These are phyloP conservation scores for Microsporum ferrugineum DNA, from an alignment of 2,329 filamentous ascomycete species.

Conservation along the genomic window DNA sequence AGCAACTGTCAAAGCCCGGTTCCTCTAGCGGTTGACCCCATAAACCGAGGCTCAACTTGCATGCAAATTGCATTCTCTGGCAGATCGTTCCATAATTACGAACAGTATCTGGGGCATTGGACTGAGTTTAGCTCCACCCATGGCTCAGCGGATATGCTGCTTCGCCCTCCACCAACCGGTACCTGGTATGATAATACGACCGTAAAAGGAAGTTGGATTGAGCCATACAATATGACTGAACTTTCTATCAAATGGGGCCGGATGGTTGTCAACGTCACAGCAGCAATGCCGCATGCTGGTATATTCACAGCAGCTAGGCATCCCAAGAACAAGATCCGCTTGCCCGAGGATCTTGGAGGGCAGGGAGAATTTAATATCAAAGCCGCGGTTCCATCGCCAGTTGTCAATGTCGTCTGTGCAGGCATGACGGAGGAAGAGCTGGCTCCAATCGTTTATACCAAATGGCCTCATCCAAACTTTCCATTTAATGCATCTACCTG, in stretches of 20 bases:
- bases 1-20: slow-evolving; percentile 53
- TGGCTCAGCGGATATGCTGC: slow-evolving; percentile 29
- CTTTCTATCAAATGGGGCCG: slow-evolving; percentile 42
- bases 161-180: slow-evolving; percentile 50
- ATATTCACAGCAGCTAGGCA: slow-evolving; percentile 55
- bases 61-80: slow-evolving; percentile 59
- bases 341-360: slow-evolving; percentile 53
- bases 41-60: slow-evolving; percentile 45
- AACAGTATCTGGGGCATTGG: slow-evolving; percentile 51
- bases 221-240: slow-evolving; percentile 39
- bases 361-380: slow-evolving; percentile 57
- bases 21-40: slow-evolving; percentile 29
- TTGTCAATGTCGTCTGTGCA: slow-evolving; percentile 61
- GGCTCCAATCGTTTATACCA: slow-evolving; percentile 50
- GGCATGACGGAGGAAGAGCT: slow-evolving; percentile 52
- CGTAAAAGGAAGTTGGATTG: slow-evolving; percentile 57
- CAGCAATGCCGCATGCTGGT: slow-evolving; percentile 65
- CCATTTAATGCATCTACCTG: slow-evolving; percentile 23
- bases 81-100: slow-evolving; percentile 56
- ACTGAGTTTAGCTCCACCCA: slow-evolving; percentile 35
- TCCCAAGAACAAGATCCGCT: slow-evolving; percentile 53
- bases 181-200: slow-evolving; percentile 63
- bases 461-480: slow-evolving; percentile 39
- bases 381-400: slow-evolving; percentile 59
- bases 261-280: slow-evolving; percentile 62